Percentiles rank a stretch among this genome's conserved stretches.
These are phyloP conservation scores for Alternaria alternata DNA, from an alignment of 2,329 filamentous ascomycete species.

Conservation along the genomic window DNA sequence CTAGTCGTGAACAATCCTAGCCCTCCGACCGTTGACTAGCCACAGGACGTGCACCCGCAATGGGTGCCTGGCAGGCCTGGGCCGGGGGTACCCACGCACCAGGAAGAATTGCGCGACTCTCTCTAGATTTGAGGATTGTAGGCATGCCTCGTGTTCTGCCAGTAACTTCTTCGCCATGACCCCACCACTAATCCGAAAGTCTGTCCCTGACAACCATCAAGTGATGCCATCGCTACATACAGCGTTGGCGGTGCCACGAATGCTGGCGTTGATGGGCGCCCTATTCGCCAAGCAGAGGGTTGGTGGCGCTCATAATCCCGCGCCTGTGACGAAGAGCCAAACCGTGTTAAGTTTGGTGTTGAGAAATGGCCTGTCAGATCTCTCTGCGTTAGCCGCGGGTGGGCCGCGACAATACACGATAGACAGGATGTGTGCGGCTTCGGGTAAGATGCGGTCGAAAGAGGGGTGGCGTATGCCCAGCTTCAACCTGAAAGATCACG, in stretches of 20 bases:
- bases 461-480: constrained; percentile 30
- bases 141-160: constrained; percentile 6
- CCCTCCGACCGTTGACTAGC: constrained; percentile 49
- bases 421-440: constrained; percentile 26
- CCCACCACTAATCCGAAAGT: neutral
- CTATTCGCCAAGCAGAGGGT: constrained; percentile 31
- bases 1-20: constrained; percentile 44
- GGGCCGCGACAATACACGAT: constrained; percentile 30
- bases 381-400: constrained; percentile 26
- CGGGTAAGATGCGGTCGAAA: constrained; percentile 29
- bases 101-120: constrained; percentile 32
- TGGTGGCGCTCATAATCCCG: constrained; percentile 41
- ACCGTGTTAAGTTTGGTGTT: constrained; percentile 35
- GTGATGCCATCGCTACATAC: constrained; percentile 15
- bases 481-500: constrained; percentile 34
- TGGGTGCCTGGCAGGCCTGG: constrained; percentile 30
- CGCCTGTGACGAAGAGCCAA: constrained; percentile 34
- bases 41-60: constrained; percentile 35
- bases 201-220: constrained; percentile 14
- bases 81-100: constrained; percentile 36
- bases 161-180: neutral
- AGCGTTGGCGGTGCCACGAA: constrained; percentile 24
- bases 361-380: constrained; percentile 35
- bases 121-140: constrained; percentile 10
- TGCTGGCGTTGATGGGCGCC: constrained; percentile 24